A percentile compares a stretch with the other conserved stretches of the same genome.
Evolutionary conservation across 2,329 filamentous ascomycete species (phyloP).

Genomic region (Cryphonectria naterciae): DNA sequence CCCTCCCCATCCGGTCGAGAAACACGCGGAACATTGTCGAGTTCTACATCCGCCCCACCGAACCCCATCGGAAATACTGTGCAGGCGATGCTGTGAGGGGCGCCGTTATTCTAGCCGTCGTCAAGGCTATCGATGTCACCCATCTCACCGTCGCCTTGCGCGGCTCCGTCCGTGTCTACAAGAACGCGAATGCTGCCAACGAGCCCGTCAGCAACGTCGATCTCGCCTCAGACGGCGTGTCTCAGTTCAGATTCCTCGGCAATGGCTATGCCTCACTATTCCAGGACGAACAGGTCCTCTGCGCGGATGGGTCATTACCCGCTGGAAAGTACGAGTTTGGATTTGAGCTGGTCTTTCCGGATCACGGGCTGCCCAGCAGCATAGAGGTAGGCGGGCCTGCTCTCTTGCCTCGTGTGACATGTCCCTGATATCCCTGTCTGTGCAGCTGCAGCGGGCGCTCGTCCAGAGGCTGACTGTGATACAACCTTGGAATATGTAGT

Average conservation of each 20-base stretch:
- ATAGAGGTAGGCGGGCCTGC: conserved; percentile 73
- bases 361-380: conserved; percentile 72
- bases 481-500: conserved; percentile 56
- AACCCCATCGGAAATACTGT: conserved; percentile 76
- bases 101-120: conserved; percentile 71
- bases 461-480: background rate
- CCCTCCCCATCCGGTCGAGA: conserved; percentile 55
- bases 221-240: conserved; percentile 39
- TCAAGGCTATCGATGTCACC: conserved; percentile 77
- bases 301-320: conserved; percentile 75
- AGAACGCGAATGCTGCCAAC: conserved; percentile 63
- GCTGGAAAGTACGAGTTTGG: conserved; percentile 79
- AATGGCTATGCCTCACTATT: conserved; percentile 82
- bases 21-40: conserved; percentile 69
- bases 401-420: background rate
- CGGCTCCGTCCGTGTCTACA: conserved; percentile 79
- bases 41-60: conserved; percentile 76
- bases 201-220: conserved; percentile 49
- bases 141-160: conserved; percentile 79
- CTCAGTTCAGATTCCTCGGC: conserved; percentile 64
- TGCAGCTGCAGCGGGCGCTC: conserved; percentile 16
- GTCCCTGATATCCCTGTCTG: background rate
- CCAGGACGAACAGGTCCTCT: conserved; percentile 79
- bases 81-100: conserved; percentile 77
- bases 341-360: conserved; percentile 43